These are phyloP conservation scores for Podospora tetraspora DNA, from an alignment of 495 filamentous ascomycete species.

Conservation along the genomic window DNA sequence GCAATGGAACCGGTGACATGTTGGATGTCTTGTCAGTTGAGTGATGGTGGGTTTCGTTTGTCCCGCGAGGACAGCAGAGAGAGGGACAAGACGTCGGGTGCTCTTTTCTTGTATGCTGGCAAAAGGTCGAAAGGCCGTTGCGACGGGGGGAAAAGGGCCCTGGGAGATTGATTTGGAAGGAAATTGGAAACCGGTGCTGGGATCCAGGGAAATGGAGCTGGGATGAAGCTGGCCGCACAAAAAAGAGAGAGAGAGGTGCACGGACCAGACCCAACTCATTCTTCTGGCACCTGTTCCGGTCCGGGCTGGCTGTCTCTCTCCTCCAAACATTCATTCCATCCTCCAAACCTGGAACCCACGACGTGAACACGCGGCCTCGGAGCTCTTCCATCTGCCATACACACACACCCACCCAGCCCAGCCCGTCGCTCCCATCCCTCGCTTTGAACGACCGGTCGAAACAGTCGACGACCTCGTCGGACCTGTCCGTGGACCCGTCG, in stretches of 20 bases:
- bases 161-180: neutral
- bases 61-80: neutral
- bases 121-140: neutral
- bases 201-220: neutral
- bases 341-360: neutral
- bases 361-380: neutral
- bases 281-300: neutral
- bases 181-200: neutral
- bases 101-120: neutral
- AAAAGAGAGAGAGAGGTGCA: neutral
- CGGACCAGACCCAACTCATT: neutral
- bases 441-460: neutral
- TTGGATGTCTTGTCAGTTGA: too few relatives aligned
- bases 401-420: neutral
- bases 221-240: neutral
- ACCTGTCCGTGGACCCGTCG: constrained; percentile 10
- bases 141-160: neutral
- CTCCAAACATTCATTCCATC: neutral
- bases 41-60: neutral
- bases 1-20: too few relatives aligned
- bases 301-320: neutral
- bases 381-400: neutral
- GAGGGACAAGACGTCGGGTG: neutral
- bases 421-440: neutral
- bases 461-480: neutral